phyloP scores from a whole-genome alignment of 495 filamentous ascomycete genomes.

The Aspergillus taichungensis region DNA sequence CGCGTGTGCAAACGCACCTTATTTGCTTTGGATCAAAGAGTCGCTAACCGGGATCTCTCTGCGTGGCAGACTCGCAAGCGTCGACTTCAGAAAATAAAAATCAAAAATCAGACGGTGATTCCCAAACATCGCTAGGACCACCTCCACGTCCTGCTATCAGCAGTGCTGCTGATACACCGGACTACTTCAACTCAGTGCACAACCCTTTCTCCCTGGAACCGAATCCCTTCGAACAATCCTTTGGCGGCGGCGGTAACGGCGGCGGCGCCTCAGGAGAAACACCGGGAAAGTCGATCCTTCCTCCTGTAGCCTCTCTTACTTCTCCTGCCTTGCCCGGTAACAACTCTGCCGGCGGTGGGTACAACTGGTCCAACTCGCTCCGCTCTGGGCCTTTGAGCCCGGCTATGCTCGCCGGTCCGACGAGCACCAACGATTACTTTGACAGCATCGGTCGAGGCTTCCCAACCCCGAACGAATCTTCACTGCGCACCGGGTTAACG shows the following conservation, averaged over 20 bases:
- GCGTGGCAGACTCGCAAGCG: slow-evolving; percentile 33
- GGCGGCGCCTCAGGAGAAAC: slow-evolving; percentile 57
- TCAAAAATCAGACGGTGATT: slow-evolving; percentile 28
- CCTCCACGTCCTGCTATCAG: slow-evolving; percentile 64
- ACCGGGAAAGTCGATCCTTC: slow-evolving; percentile 81
- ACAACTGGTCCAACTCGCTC: slow-evolving; percentile 79
- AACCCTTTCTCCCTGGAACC: slow-evolving; percentile 70
- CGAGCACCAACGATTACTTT: slow-evolving; percentile 68
- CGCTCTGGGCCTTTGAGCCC: slow-evolving; percentile 90
- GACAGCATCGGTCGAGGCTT: slow-evolving; percentile 77
- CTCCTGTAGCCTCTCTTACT: slow-evolving; percentile 82
- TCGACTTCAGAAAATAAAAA: slow-evolving; percentile 36
- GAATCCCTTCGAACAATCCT: slow-evolving; percentile 95
- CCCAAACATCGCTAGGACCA: slow-evolving; percentile 56
- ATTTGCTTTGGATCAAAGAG: slow-evolving; percentile 3
- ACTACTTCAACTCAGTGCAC: slow-evolving; percentile 67
- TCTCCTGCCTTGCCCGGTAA: slow-evolving; percentile 78
- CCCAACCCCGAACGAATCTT: slow-evolving; percentile 96
- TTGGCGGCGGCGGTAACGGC: slow-evolving; percentile 40
- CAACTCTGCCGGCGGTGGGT: slow-evolving; percentile 48
- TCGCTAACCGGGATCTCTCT: slow-evolving; percentile 16
- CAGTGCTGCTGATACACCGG: slow-evolving; percentile 50
- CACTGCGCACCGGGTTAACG: slow-evolving; percentile 81
- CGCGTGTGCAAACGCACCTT: background rate
- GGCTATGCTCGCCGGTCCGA: slow-evolving; percentile 90